Evolutionary conservation across 805 yeast genomes (phyloP).

Genomic region (Starmerella floris): DNA sequence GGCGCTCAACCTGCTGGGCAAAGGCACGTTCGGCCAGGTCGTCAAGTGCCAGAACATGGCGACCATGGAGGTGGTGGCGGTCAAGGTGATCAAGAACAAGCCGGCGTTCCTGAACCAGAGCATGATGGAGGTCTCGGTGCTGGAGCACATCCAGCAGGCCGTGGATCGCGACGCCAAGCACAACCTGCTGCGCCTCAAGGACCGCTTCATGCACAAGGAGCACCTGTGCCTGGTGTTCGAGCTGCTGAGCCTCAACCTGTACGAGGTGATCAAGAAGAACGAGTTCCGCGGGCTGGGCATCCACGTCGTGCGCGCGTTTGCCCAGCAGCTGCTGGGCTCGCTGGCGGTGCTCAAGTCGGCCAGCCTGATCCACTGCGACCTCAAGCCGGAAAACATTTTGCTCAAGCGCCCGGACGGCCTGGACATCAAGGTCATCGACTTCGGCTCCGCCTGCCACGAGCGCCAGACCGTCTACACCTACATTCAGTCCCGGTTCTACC

Average conservation of each 20-base stretch:
- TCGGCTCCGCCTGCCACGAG: slow-evolving; percentile 91
- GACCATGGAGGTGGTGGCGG: slow-evolving; percentile 82
- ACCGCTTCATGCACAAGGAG: slow-evolving; percentile 80
- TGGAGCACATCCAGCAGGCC: slow-evolving; percentile 65
- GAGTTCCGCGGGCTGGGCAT: slow-evolving; percentile 83
- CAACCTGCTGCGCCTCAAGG: slow-evolving; percentile 65
- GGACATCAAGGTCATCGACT: slow-evolving; percentile 83
- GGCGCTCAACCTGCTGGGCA: slow-evolving; percentile 82
- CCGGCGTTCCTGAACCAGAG: slow-evolving; percentile 87
- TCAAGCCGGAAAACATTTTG: slow-evolving; percentile 90
- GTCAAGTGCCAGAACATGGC: slow-evolving; percentile 75
- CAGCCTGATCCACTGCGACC: slow-evolving; percentile 85
- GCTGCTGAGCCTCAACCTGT: slow-evolving; percentile 70
- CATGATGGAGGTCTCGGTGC: slow-evolving; percentile 71
- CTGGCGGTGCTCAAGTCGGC: slow-evolving; percentile 67
- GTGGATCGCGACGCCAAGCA: slow-evolving; percentile 59
- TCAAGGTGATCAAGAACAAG: slow-evolving; percentile 83
- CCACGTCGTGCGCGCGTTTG: slow-evolving; percentile 60
- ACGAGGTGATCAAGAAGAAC: slow-evolving; percentile 83
- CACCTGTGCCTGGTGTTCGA: slow-evolving; percentile 92
- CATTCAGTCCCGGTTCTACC: slow-evolving; percentile 81
- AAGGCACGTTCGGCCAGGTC: slow-evolving; percentile 97
- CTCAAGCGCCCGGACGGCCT: slow-evolving; percentile 70
- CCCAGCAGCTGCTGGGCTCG: slow-evolving; percentile 71
- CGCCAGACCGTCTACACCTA: slow-evolving; percentile 79